Conservation (phyloP, 805 yeast species). For the Limtongozyma cylindracea region DNA sequence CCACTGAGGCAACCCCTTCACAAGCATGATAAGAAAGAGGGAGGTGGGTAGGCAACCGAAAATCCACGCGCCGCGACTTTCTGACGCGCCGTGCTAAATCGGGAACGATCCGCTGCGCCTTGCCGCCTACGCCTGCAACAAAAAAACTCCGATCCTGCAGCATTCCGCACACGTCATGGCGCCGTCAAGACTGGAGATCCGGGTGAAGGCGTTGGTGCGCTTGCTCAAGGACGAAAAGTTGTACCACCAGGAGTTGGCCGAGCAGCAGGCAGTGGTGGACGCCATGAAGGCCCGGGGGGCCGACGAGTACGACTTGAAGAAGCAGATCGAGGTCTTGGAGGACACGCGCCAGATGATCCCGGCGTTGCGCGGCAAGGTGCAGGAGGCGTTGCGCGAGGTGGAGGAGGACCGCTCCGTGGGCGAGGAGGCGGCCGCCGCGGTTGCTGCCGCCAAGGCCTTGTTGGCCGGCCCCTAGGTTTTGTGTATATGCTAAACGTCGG, state of each 20-base stretch:
- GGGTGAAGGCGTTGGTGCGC: conserved; percentile 41
- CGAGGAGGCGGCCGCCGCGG: too few relatives aligned
- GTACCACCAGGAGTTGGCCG: conserved; percentile 31
- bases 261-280: conserved; percentile 22
- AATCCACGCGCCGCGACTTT: conserved; percentile 1
- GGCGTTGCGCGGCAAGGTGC: conserved; percentile 4
- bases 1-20: neutral
- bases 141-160: too few relatives aligned
- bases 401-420: too few relatives aligned
- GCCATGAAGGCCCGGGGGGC: conserved; percentile 17
- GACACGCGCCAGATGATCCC: conserved; percentile 14
- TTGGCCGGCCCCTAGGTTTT: too few relatives aligned
- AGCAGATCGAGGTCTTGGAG: conserved; percentile 11
- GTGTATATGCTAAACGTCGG: too few relatives aligned
- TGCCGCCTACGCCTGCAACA: too few relatives aligned
- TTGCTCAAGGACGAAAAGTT: conserved; percentile 38
- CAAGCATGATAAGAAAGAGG: neutral
- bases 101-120: too few relatives aligned
- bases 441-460: too few relatives aligned
- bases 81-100: neutral
- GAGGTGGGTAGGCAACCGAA: conserved; percentile 1
- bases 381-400: conserved; percentile 5
- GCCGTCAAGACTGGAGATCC: conserved; percentile 48
- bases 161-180: conserved; percentile 17
- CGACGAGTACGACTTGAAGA: conserved; percentile 43